Conservation (phyloP, 768 basidiomycete genomes). For the Phanerodontia chrysosporium region DNA sequence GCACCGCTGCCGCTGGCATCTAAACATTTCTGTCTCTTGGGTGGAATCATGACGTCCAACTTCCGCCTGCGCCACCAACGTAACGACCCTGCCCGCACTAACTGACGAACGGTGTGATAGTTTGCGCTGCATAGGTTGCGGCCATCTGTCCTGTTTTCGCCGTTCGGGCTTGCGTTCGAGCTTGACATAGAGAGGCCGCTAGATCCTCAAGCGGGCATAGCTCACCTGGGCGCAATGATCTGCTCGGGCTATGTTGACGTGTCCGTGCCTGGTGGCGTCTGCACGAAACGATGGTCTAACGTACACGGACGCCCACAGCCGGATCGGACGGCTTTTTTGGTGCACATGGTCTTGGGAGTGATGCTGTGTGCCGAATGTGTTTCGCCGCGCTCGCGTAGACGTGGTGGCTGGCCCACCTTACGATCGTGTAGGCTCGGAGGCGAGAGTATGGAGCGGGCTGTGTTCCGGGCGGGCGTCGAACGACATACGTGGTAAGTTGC, state of each 20-base stretch:
- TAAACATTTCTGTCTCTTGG: neutral
- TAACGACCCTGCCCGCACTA: neutral
- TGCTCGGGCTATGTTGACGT: neutral
- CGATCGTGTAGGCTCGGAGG: neutral
- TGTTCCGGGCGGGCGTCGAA: neutral
- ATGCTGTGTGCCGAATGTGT: conserved; percentile 11
- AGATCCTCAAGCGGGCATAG: neutral
- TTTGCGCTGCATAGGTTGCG: neutral
- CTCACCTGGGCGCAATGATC: neutral
- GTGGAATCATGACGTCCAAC: neutral
- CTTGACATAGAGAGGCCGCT: neutral
- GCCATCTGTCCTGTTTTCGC: neutral
- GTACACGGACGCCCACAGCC: conserved; percentile 3
- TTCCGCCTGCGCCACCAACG: neutral
- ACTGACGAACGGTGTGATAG: neutral
- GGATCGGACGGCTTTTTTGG: conserved; percentile 1
- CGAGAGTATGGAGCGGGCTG: neutral
- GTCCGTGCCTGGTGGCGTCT: neutral
- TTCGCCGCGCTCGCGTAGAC: conserved; percentile 1
- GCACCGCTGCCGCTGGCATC: neutral
- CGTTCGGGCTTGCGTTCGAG: neutral
- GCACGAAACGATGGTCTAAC: too few species aligned
- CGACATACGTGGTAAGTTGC: neutral
- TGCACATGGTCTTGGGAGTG: neutral
- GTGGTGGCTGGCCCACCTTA: neutral